Evolutionary conservation across 2,329 filamentous ascomycete genomes (phyloP), one percentile per base, ranked within the genome.

Genomic region (Xylaria hypoxylon): DNA sequence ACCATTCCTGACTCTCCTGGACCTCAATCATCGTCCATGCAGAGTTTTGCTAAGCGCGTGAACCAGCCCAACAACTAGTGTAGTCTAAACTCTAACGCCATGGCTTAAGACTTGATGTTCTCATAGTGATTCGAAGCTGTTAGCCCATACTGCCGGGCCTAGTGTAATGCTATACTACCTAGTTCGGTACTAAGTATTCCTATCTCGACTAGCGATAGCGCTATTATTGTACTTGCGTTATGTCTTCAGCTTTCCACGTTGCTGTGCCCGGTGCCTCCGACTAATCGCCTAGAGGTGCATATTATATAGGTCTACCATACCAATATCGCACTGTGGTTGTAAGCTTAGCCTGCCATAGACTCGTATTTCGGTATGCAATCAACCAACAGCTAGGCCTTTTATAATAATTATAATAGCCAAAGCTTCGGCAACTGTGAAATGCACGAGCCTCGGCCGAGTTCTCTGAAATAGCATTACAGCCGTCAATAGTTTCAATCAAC

Each of bases 301-400:
- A 22, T 22, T 24, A 17, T 42, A 5, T 44, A 40, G 22, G n/a
- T 5, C 24, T 51, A 22, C 15, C n/a, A n/a, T n/a, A 10, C 38
- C 47, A 64, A 51, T 55, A 52, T 59, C n/a, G 55, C 35, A 56
- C 35, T 45, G 55, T 63, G 55, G 48, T 55, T 38, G 42, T 40
- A 65, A 17, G 42, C 24, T 13, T 31, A 55, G n/a, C 47, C 24
- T 50, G 26, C 22, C 26, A 35, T 40, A 11, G 24, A 15, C 63
- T 58, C 52, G 40, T 51, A 58, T 62, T 45, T 28, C 47, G n/a
- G 26, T 47, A 28, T 51, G n/a, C 47, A 24, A 15, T 26, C 15
- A 19, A 15, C n/a, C 15, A 22, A 15, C 51, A 26, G 11, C 45
- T n/a, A 15, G 22, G 15, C 28, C n/a, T 22, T 31, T 19, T 17